Evolutionary conservation across 768 basidiomycete species (phyloP), one percentile per base, ranked within the genome.

Genomic region (Hericium erinaceus): DNA sequence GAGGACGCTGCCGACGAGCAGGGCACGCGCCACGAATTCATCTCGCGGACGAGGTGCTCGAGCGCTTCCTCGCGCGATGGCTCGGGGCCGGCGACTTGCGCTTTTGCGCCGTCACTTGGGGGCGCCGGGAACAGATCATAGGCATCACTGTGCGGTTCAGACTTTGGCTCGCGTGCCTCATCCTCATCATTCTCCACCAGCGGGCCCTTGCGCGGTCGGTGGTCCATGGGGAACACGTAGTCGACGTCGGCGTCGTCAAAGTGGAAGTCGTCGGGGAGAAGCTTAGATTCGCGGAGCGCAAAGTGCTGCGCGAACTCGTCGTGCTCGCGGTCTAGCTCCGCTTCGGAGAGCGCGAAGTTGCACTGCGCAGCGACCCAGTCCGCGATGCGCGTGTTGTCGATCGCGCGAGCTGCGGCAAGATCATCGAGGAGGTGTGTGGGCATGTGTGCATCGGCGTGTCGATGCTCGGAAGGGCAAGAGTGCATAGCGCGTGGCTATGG

Each of bases 41-140:
- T 73, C 60, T 73, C 70, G 37, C 68, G 71, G 3, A 73, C 65
- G 58, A 73, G 70, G 56, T 70, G 72, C 20, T 67, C 66, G 56
- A 74, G 68, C 0, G 73, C 63, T 9, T 72, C 72, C 46, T 68
- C 58, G 41, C 71, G 70, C 53, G 73, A 70, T 12, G 65, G 59
- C 48, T 71, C 66, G 24, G 67, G 67, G 44, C 64, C 61, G 13
- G 61, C 62, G 18, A 53, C 44, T 22, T 60, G 57, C 20, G 58
- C 61, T 18, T 39, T 26, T 39, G 33, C 33, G 20, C 61, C 52
- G 50, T 46, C 0, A 18, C 40, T 20, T 4, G 62, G 16, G 11
- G 65, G 53, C 0, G 57, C 55, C 1, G 72, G 70, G 40, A 74
- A 70, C 57, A 74, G 71, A 20, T 46, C 16, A 15, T 46, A 46